Percentiles rank a stretch among this genome's conserved stretches.
Evolutionary conservation across 768 basidiomycete genomes (phyloP).

Genomic region (Tylopilus rubrobrunneus): DNA sequence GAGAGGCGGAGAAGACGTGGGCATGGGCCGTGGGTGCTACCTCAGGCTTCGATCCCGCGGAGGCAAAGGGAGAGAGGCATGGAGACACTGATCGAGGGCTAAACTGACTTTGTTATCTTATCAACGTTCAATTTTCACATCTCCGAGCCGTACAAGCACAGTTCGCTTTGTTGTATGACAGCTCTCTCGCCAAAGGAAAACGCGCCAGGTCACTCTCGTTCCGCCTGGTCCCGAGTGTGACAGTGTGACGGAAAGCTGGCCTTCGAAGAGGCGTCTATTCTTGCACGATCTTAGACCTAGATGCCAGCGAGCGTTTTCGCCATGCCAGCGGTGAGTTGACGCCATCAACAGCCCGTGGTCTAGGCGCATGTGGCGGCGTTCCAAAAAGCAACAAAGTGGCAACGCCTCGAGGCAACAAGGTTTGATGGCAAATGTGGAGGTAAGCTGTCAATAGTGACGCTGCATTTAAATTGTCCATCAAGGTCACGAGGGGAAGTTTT

Average conservation of each 20-base stretch:
- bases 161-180: neutral
- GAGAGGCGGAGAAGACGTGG: conserved; percentile 6
- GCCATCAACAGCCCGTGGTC: too few species aligned
- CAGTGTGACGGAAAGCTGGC: neutral
- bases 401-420: conserved; percentile 27
- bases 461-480: neutral
- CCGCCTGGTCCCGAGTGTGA: neutral
- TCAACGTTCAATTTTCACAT: conserved; percentile 13
- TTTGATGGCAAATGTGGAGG: conserved; percentile 20
- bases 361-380: too few species aligned
- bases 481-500: conserved; percentile 12
- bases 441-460: too few species aligned
- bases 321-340: too few species aligned
- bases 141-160: conserved; percentile 23
- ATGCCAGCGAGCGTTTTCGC: conserved; percentile 14
- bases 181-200: neutral
- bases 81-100: conserved; percentile 10
- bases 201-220: conserved; percentile 7
- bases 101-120: conserved; percentile 23
- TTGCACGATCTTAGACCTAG: conserved; percentile 1
- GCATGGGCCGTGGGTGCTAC: too few species aligned
- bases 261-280: too few species aligned
- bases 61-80: neutral
- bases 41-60: conserved; percentile 20
- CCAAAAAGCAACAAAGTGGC: conserved; percentile 5